These are phyloP conservation scores for Carex pumila DNA, from an alignment of 176 grass and related monocot genomes.

Conservation along the genomic window DNA sequence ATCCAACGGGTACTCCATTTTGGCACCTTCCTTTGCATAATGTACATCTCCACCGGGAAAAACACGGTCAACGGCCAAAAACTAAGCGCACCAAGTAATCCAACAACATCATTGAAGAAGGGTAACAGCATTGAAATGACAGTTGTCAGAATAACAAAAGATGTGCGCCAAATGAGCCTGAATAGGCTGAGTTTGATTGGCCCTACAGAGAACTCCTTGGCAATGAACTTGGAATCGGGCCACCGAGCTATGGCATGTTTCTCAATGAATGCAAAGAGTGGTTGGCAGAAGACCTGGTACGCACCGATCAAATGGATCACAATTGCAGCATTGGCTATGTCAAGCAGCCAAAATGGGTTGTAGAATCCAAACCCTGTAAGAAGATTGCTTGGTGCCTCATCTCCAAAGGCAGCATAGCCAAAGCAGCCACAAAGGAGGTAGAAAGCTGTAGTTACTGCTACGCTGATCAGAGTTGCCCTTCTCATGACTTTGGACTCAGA, in stretches of 20 bases:
- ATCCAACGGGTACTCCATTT: constrained; percentile 19
- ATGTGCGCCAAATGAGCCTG: constrained; percentile 39
- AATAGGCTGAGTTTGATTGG: constrained; percentile 29
- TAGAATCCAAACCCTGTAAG: constrained; percentile 90
- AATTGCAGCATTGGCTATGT: constrained; percentile 82
- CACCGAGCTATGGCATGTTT: constrained; percentile 35
- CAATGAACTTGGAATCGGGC: constrained; percentile 54
- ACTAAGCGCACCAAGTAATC: constrained; percentile 51
- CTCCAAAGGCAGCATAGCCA: constrained; percentile 88
- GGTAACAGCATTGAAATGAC: constrained; percentile 48
- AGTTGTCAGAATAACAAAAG: constrained; percentile 41
- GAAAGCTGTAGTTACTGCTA: constrained; percentile 63
- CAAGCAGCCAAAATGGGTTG: constrained; percentile 87
- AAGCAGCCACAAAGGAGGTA: constrained; percentile 87
- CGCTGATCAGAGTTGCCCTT: constrained; percentile 56
- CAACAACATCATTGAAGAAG: constrained; percentile 55
- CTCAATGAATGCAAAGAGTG: constrained; percentile 78
- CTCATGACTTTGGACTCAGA: constrained; percentile 80
- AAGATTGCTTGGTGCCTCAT: constrained; percentile 65
- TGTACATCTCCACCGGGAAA: constrained; percentile 50
- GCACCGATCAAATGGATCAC: constrained; percentile 77
- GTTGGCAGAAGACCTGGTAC: constrained; percentile 77
- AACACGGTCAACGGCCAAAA: constrained; percentile 51
- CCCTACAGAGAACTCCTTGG: constrained; percentile 27
- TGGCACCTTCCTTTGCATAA: constrained; percentile 32